phyloP scores from a whole-genome alignment of 2,329 filamentous ascomycete species.

The Calonectria ilicicola region DNA sequence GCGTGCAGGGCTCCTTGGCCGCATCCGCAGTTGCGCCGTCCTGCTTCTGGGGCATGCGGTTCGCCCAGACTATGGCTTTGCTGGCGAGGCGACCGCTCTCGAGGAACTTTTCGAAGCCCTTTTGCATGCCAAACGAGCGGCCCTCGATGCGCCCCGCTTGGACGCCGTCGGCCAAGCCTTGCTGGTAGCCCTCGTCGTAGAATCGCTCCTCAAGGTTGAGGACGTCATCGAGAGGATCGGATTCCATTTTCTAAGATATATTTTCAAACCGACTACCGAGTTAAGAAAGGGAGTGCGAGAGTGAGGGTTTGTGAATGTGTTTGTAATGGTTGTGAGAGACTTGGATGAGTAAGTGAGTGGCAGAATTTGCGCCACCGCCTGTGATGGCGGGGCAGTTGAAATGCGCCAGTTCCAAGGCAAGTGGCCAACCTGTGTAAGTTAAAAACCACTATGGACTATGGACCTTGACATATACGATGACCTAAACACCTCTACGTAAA shows the following conservation, averaged over 20 bases:
- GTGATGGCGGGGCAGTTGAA: slow-evolving; percentile 40
- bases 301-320: slow-evolving; percentile 8
- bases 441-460: background rate
- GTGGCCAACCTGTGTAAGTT: background rate
- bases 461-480: background rate
- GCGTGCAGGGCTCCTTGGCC: slow-evolving; percentile 25
- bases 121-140: slow-evolving; percentile 89
- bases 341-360: slow-evolving; percentile 40
- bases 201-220: slow-evolving; percentile 75
- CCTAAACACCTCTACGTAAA: background rate
- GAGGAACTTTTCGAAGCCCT: slow-evolving; percentile 92
- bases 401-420: background rate
- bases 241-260: slow-evolving; percentile 39
- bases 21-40: background rate
- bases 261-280: background rate
- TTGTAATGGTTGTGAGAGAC: slow-evolving; percentile 4
- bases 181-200: slow-evolving; percentile 84
- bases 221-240: slow-evolving; percentile 68
- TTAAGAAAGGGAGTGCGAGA: background rate
- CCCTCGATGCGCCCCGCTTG: slow-evolving; percentile 87
- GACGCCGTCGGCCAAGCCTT: slow-evolving; percentile 81
- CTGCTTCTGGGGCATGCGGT: slow-evolving; percentile 64
- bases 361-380: slow-evolving; percentile 46
- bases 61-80: slow-evolving; percentile 85
- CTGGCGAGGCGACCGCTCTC: slow-evolving; percentile 84